Evolutionary conservation across 2,329 filamentous ascomycete genomes (phyloP).

Genomic region (Aspergillus fischeri): DNA sequence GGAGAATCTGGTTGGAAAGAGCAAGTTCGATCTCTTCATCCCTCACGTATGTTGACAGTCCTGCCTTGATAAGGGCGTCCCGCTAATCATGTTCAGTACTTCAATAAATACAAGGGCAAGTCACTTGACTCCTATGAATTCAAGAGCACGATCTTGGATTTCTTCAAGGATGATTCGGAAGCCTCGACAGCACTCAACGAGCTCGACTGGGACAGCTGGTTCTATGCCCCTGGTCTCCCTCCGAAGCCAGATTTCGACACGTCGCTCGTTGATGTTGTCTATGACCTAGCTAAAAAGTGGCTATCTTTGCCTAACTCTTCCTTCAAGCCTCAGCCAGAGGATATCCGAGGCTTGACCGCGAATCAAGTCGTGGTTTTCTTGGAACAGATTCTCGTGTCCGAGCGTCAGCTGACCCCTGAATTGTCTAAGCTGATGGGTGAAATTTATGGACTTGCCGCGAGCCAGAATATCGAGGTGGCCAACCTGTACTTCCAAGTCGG

Average conservation of each 20-base stretch:
- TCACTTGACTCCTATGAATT: constrained; percentile 94
- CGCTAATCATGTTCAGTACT: constrained; percentile 56
- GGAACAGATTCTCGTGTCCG: constrained; percentile 68
- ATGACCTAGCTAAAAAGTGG: constrained; percentile 79
- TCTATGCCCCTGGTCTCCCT: constrained; percentile 83
- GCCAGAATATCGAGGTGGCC: constrained; percentile 81
- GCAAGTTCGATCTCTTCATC: constrained; percentile 93
- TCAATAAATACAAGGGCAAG: constrained; percentile 75
- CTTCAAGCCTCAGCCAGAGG: constrained; percentile 61
- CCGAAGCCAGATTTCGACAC: constrained; percentile 91
- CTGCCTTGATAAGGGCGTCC: not conserved
- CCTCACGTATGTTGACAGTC: constrained; percentile 54
- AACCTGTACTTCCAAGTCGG: constrained; percentile 76
- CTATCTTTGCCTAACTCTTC: constrained; percentile 47
- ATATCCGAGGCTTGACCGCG: constrained; percentile 70
- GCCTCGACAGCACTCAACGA: constrained; percentile 58
- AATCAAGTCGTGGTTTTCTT: constrained; percentile 93
- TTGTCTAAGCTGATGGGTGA: constrained; percentile 69
- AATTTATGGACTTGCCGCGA: constrained; percentile 68
- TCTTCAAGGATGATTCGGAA: constrained; percentile 68
- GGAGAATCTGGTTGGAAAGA: constrained; percentile 75
- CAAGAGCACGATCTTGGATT: constrained; percentile 79
- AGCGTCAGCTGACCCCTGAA: constrained; percentile 58
- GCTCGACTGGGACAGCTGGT: constrained; percentile 86
- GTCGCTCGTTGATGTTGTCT: constrained; percentile 78